Base-by-base conservation (phyloP, 2,329 filamentous ascomycete genomes). In the Taxawa tesnikishii region DNA sequence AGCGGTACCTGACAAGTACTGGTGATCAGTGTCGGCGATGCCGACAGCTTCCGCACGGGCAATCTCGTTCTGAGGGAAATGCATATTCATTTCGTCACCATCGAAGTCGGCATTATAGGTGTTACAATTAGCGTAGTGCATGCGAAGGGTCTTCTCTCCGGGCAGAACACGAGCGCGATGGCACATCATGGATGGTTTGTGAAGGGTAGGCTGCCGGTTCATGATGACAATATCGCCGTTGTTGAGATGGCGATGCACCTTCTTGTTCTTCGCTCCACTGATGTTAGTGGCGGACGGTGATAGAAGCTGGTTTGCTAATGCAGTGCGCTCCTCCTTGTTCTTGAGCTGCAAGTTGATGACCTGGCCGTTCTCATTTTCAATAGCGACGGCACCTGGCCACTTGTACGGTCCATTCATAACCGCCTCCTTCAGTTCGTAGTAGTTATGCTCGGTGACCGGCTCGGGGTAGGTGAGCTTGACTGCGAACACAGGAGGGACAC, bases 11-110 rank as follows among this genome's bases (percentile, higher is more conserved):
- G 87, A 93, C 21, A 98, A 71, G 53, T 98, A 98, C 49, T 98
- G 90, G 50, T 94, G 87, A 53, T 98, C 88, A 3, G 90, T 94
- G 53, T 96, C 88, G 23, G 90, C 90, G 47, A 98, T 79, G 44
- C 85, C 83, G 44, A 93, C 70, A 2, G 90, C 90, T 60, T 98
- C 90, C 2, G 88, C 83, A 45, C 90, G 73, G 11, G 90, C 90
- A 42, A 96, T 68, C 53, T 96, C 92, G 45, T 94, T 96, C 48
- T 98, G 90, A 2, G 90, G 90, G 50, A 98, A 96, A 59, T 98
- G 90, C 87, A 98, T 92, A 56, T 98, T 98, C 90, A 98, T 98
- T 58, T 98, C 90, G 53, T 98, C 90, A 56, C 90, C 90, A 50
- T 98, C 92, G 51, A 98, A 98, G 68, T 98, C 90, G 18, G 90